phyloP scores from a whole-genome alignment of 2,329 filamentous ascomycete species.

The Monilinia fructigena region DNA sequence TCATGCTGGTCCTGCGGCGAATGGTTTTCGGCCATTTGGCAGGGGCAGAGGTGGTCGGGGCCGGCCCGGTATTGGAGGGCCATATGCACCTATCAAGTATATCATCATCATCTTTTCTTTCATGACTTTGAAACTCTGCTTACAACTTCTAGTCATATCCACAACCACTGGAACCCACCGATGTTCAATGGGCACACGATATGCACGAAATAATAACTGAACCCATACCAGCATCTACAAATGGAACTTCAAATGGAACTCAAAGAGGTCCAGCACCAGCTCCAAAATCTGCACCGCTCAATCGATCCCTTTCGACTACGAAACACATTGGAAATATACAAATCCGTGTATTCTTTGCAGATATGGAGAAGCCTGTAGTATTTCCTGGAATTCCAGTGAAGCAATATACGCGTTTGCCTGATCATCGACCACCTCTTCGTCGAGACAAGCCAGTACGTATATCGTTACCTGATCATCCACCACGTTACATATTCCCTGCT shows the following conservation, averaged over 20 bases:
- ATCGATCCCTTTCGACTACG: slow-evolving; percentile 78
- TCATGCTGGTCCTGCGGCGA: slow-evolving; percentile 71
- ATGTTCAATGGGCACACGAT: slow-evolving; percentile 86
- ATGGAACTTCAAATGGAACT: slow-evolving; percentile 44
- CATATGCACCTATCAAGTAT: slow-evolving; percentile 63
- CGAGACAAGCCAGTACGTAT: slow-evolving; percentile 96
- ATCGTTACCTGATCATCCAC: slow-evolving; percentile 75
- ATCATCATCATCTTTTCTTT: slow-evolving; percentile 40
- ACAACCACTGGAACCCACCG: slow-evolving; percentile 57
- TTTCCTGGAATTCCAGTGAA: slow-evolving; percentile 79
- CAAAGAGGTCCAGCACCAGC: slow-evolving; percentile 38
- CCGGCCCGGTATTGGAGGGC: slow-evolving; percentile 53
- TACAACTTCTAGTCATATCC: slow-evolving; percentile 44
- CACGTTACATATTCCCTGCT: slow-evolving; percentile 88
- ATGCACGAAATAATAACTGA: slow-evolving; percentile 74
- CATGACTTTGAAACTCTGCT: slow-evolving; percentile 29
- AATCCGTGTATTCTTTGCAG: slow-evolving; percentile 76
- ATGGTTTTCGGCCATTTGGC: slow-evolving; percentile 72
- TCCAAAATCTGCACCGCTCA: slow-evolving; percentile 63
- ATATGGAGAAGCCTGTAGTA: slow-evolving; percentile 67
- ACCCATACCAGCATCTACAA: slow-evolving; percentile 39
- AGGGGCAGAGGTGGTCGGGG: slow-evolving; percentile 61
- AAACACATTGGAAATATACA: slow-evolving; percentile 81
- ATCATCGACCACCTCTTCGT: slow-evolving; percentile 89
- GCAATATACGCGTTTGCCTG: slow-evolving; percentile 89